A percentile compares a stretch with the other conserved stretches of the same genome.
Conservation (phyloP, 169 alveolate genomes). For the Eimeria sp. region DNA sequence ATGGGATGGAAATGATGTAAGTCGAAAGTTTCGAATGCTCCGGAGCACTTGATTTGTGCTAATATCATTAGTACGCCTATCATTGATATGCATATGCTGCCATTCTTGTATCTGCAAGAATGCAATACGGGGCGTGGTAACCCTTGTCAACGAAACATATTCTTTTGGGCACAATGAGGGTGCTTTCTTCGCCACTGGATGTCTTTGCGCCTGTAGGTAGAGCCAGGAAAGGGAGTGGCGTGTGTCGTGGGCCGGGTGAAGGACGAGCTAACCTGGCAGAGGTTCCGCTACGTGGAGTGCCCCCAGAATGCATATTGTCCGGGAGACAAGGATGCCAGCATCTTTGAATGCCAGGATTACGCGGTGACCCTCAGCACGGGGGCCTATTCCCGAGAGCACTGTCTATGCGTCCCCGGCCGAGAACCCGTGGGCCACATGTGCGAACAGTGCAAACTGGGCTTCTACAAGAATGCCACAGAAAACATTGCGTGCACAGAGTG, state of each 20-base stretch:
- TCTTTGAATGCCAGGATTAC: slow-evolving; percentile 75
- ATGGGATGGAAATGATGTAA: slow-evolving; percentile 60
- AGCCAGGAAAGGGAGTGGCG: slow-evolving; percentile 49
- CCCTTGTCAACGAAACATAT: neutral
- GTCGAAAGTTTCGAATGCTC: neutral
- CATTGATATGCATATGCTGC: neutral
- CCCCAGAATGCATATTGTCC: slow-evolving; percentile 82
- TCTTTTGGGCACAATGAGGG: neutral
- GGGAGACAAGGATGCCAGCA: slow-evolving; percentile 77
- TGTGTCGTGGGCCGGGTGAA: slow-evolving; percentile 66
- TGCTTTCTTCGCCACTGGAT: neutral
- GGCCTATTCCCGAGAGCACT: slow-evolving; percentile 76
- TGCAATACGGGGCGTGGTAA: neutral
- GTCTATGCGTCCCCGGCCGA: slow-evolving; percentile 80
- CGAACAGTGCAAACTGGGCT: slow-evolving; percentile 82
- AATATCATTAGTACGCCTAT: neutral
- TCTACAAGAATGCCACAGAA: slow-evolving; percentile 83
- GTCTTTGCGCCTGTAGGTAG: slow-evolving; percentile 26
- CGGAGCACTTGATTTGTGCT: neutral
- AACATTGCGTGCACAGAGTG: slow-evolving; percentile 82
- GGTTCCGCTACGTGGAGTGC: slow-evolving; percentile 72
- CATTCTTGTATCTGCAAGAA: neutral
- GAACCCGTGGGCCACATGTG: slow-evolving; percentile 78
- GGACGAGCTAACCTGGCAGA: slow-evolving; percentile 76
- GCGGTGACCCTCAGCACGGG: slow-evolving; percentile 73